Evolutionary conservation across 768 basidiomycete species (phyloP).

Genomic region (Podaxis rugospora): DNA sequence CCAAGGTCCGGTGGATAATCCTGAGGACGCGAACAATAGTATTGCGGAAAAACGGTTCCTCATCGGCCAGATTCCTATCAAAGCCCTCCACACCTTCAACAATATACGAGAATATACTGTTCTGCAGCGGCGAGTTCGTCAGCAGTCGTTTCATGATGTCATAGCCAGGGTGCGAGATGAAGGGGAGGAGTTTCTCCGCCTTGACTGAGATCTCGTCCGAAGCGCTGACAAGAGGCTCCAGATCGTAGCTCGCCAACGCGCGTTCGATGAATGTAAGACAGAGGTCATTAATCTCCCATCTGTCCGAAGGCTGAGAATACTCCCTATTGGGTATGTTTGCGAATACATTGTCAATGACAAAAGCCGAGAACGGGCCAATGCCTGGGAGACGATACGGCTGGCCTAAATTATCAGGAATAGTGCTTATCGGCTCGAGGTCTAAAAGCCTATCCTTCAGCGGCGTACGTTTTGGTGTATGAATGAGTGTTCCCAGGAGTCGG

Average conservation of each 20-base stretch:
- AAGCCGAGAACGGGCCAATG: constrained; percentile 76
- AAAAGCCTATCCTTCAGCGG: constrained; percentile 54
- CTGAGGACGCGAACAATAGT: constrained; percentile 80
- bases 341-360: constrained; percentile 89
- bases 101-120: constrained; percentile 71
- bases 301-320: constrained; percentile 68
- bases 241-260: constrained; percentile 74
- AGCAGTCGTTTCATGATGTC: constrained; percentile 79
- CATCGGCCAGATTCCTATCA: constrained; percentile 62
- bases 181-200: constrained; percentile 48
- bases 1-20: constrained; percentile 75
- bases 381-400: constrained; percentile 79
- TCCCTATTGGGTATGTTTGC: constrained; percentile 71
- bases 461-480: constrained; percentile 78
- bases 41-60: constrained; percentile 65
- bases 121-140: constrained; percentile 67
- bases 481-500: constrained; percentile 71
- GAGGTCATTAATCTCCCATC: constrained; percentile 84
- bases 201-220: constrained; percentile 50
- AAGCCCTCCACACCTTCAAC: constrained; percentile 78
- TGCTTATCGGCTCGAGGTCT: constrained; percentile 60
- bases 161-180: constrained; percentile 80
- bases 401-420: constrained; percentile 77
- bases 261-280: constrained; percentile 85
- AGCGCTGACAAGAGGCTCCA: constrained; percentile 63